phyloP scores from a whole-genome alignment of 345 rosid genomes.

The Syzygium oleosum region DNA sequence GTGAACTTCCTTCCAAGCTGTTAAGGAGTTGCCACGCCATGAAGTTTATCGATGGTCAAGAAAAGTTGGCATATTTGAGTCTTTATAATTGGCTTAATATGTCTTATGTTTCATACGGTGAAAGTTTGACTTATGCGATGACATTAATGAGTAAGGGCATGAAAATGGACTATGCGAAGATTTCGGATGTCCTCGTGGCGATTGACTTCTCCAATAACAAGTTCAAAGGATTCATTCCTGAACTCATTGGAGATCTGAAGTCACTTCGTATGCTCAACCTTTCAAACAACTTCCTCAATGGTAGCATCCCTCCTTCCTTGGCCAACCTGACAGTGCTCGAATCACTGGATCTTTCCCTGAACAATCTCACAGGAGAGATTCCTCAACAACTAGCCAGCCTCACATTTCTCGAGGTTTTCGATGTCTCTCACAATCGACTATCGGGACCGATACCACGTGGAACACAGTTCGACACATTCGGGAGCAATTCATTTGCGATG shows the following conservation, averaged over 20 bases:
- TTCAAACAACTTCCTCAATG: neutral
- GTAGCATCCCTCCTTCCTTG: neutral
- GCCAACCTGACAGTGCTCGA: neutral
- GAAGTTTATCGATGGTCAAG: neutral
- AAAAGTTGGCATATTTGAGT: neutral
- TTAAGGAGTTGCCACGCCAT: neutral
- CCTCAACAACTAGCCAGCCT: neutral
- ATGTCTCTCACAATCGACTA: neutral
- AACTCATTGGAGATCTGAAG: neutral
- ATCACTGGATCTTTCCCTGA: neutral
- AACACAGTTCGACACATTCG: neutral
- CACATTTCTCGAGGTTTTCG: neutral
- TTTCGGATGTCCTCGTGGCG: neutral
- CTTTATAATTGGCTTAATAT: neutral
- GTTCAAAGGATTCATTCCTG: neutral
- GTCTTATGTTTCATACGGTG: fast-evolving
- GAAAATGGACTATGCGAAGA: neutral
- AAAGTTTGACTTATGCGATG: neutral
- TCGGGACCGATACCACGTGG: neutral
- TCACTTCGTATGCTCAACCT: neutral
- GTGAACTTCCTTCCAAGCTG: neutral
- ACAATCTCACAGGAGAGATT: neutral
- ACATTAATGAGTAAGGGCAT: neutral
- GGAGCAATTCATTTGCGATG: neutral
- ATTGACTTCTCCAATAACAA: neutral